A percentile compares a stretch with the other conserved stretches of the same genome.
Conservation (phyloP, 768 basidiomycete species). For the Inosperma sp. region DNA sequence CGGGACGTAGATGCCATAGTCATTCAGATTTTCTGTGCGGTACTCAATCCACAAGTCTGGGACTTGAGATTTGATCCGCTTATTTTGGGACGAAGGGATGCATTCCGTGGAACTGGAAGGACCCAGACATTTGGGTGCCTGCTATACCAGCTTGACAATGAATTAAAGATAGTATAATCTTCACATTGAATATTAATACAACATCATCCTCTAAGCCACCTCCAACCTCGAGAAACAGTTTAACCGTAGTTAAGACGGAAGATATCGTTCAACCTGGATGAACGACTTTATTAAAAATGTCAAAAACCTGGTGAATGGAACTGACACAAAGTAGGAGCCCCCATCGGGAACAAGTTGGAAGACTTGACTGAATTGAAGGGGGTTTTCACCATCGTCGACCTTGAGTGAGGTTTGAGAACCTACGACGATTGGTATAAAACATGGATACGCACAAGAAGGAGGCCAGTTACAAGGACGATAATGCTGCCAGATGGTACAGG, state of each 20-base stretch:
- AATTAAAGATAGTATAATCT: no score
- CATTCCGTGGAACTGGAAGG: no score
- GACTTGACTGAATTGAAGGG: conserved; percentile 87
- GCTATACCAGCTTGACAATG: no score
- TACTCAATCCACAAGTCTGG: background rate
- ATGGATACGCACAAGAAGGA: conserved; percentile 54
- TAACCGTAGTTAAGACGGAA: conserved; percentile 83
- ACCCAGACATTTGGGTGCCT: no score
- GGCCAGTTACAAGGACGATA: conserved; percentile 86
- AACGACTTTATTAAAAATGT: background rate
- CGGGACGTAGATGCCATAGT: background rate
- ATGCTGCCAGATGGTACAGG: conserved; percentile 59
- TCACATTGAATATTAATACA: no score
- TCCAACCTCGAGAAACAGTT: background rate
- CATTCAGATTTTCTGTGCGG: background rate
- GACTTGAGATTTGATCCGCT: background rate
- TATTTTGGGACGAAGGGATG: no score
- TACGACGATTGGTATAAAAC: background rate
- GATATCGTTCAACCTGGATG: conserved; percentile 72
- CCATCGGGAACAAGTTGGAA: conserved; percentile 88
- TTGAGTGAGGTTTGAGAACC: conserved; percentile 7
- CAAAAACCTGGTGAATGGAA: conserved; percentile 9
- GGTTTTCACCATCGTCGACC: conserved; percentile 78
- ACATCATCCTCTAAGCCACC: background rate
- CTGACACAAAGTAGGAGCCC: conserved; percentile 79